A percentile compares a stretch with the other conserved stretches of the same genome.
Evolutionary conservation across 805 yeast genomes (phyloP).

Genomic region (Yarrowia sp.): DNA sequence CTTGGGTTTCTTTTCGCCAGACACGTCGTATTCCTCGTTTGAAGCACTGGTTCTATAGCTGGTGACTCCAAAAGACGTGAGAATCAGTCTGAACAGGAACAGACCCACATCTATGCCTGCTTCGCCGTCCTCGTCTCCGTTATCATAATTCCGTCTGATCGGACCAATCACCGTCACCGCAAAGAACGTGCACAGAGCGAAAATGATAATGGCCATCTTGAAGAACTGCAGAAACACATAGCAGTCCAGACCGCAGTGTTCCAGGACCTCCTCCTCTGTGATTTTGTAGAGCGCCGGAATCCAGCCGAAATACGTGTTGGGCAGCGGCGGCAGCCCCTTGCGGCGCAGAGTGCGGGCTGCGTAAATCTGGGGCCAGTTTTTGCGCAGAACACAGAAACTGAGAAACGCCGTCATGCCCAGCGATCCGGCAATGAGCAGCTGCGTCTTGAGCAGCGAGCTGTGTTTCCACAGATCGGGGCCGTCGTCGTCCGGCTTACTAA

Average conservation of each 20-base stretch:
- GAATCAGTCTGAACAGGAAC: neutral
- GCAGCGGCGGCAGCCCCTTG: conserved; percentile 59
- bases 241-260: conserved; percentile 93
- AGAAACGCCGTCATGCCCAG: conserved; percentile 74
- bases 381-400: conserved; percentile 72
- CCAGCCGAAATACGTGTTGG: conserved; percentile 80
- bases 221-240: conserved; percentile 90
- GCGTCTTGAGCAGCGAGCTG: conserved; percentile 74
- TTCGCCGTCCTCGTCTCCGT: conserved; percentile 47
- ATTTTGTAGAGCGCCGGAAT: conserved; percentile 68
- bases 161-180: conserved; percentile 84
- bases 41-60: neutral
- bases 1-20: neutral
- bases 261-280: conserved; percentile 76
- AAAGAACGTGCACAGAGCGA: conserved; percentile 68
- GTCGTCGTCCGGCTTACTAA: conserved; percentile 33
- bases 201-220: conserved; percentile 79
- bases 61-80: neutral
- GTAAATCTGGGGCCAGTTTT: conserved; percentile 79
- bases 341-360: conserved; percentile 74
- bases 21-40: neutral
- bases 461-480: conserved; percentile 44
- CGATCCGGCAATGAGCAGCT: conserved; percentile 69
- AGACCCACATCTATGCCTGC: conserved; percentile 12
- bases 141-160: conserved; percentile 78